A percentile compares a stretch with the other conserved stretches of the same genome.
phyloP scores from a whole-genome alignment of 768 basidiomycete species.

The Amanita rubescens region DNA sequence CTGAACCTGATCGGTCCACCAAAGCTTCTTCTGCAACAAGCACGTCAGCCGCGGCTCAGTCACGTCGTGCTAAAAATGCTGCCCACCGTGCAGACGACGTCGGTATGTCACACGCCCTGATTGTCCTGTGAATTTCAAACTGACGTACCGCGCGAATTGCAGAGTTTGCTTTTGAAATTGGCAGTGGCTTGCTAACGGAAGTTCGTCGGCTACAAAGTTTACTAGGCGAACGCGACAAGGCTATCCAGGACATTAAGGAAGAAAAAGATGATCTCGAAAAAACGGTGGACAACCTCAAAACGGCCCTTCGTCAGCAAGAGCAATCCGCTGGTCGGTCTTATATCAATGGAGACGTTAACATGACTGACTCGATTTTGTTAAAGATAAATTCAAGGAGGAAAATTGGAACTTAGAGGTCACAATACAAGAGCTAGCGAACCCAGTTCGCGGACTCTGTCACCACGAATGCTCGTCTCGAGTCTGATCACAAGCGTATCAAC shows the following conservation, averaged over 20 bases:
- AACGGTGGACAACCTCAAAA: constrained; percentile 64
- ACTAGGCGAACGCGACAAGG: constrained; percentile 87
- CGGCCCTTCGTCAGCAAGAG: constrained; percentile 74
- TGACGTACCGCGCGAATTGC: constrained; percentile 19
- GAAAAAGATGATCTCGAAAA: constrained; percentile 87
- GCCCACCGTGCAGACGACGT: constrained; percentile 87
- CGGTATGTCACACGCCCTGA: constrained; percentile 41
- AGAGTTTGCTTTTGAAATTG: constrained; percentile 99
- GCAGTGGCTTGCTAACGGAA: constrained; percentile 85
- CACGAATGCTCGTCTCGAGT: constrained; percentile 61
- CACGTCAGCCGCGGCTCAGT: constrained; percentile 71
- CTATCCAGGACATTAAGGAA: constrained; percentile 84
- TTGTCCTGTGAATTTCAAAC: constrained; percentile 3
- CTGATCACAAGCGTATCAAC: constrained; percentile 76
- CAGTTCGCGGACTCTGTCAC: constrained; percentile 62
- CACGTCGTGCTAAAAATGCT: constrained; percentile 85
- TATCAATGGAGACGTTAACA: constrained; percentile 1
- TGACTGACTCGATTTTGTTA: constrained; percentile 8
- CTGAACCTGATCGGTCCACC: constrained; percentile 55
- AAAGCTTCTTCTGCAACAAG: constrained; percentile 34
- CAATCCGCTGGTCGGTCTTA: constrained; percentile 58
- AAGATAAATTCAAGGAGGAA: constrained; percentile 95
- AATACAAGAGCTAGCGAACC: constrained; percentile 75
- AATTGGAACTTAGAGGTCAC: constrained; percentile 98
- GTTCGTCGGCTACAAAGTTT: constrained; percentile 87